Evolutionary conservation across 1,284 basidiomycete genomes (phyloP).

Genomic region (Cystobasidiaceae sp.): DNA sequence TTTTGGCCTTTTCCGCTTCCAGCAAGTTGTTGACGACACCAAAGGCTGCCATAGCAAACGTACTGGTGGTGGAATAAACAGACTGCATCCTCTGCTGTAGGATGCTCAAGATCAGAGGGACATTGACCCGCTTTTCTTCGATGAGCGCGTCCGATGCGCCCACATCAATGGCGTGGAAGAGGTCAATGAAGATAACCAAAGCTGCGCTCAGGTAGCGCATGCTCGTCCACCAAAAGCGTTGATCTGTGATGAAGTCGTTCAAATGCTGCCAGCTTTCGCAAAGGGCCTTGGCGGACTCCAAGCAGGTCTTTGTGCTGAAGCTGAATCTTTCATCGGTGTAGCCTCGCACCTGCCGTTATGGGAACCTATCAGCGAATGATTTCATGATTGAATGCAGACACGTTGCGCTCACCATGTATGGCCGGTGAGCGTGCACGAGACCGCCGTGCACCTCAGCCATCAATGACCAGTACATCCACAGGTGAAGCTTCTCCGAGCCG

Average conservation of each 20-base stretch:
- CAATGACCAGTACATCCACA: constrained; percentile 17
- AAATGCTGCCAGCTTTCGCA: constrained; percentile 23
- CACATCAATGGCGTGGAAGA: constrained; percentile 18
- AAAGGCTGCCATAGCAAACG: constrained; percentile 12
- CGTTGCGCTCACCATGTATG: constrained; percentile 17
- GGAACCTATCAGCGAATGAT: not conserved
- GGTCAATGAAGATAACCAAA: constrained; percentile 18
- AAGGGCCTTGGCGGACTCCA: constrained; percentile 22
- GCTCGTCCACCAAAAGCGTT: constrained; percentile 22
- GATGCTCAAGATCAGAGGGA: constrained; percentile 4
- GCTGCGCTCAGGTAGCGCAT: constrained; percentile 22
- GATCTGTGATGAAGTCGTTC: constrained; percentile 16
- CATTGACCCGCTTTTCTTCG: not conserved
- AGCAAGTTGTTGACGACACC: constrained; percentile 8
- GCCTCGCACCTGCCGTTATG: not conserved
- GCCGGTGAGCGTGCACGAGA: constrained; percentile 15
- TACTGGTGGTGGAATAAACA: not conserved
- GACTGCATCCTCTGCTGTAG: constrained; percentile 17
- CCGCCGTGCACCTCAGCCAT: constrained; percentile 27
- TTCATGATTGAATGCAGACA: not conserved
- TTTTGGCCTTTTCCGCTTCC: constrained; percentile 12
- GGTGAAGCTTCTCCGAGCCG: constrained; percentile 2
- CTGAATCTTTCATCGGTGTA: constrained; percentile 20
- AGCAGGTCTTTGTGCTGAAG: constrained; percentile 15
- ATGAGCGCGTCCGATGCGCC: constrained; percentile 12